Base-by-base conservation (phyloP, 495 filamentous ascomycete species). In the Penicillium cosmopolitanum region DNA sequence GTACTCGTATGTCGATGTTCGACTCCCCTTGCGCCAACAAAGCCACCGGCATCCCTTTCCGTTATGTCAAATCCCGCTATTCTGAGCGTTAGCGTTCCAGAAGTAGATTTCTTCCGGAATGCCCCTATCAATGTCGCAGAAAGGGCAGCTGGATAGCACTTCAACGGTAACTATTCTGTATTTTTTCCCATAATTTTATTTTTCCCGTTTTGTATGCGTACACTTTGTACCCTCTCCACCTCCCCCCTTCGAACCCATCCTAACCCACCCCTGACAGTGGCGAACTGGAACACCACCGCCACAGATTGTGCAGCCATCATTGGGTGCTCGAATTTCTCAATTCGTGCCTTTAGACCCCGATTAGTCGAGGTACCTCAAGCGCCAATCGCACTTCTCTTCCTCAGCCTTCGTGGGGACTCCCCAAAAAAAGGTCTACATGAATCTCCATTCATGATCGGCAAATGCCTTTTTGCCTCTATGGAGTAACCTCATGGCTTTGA, bases 251-350 rank as follows among this genome's bases (percentile, higher is more conserved):
- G 6, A 25, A 50, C 54, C 51, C 54, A 58, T 55, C 47, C 31
- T 50, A 46, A 57, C 53, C 57, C 53, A 62, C 59, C 48, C 65
- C 53, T 63, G 59, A 60, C 42, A 35, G 60, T 66, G 66, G 58
- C 60, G 61, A 68, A 53, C 33, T 35, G 31, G 48, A 51, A 36
- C 38, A 46, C 56, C 50, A 53, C 43, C 54, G 46, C 50, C 50
- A 52, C n/a, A 21, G 16, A 28, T 33, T 6, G 43, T 53, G 51
- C 44, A 9, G n/a, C 8, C 48, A 23, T 35, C 12, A 60, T 64
- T 64, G 58, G 62, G 9, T 40, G 13, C 44, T 31, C 15, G 53
- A 33, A 35, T 55, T 18, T 33, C 31, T 35, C 1, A 53, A 53
- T 21, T 34, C 33, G 6, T 56, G 10, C 36, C 15, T 48, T 11